These are phyloP conservation scores for Nemania sp. DNA, from an alignment of 2,329 filamentous ascomycete species.

Conservation along the genomic window DNA sequence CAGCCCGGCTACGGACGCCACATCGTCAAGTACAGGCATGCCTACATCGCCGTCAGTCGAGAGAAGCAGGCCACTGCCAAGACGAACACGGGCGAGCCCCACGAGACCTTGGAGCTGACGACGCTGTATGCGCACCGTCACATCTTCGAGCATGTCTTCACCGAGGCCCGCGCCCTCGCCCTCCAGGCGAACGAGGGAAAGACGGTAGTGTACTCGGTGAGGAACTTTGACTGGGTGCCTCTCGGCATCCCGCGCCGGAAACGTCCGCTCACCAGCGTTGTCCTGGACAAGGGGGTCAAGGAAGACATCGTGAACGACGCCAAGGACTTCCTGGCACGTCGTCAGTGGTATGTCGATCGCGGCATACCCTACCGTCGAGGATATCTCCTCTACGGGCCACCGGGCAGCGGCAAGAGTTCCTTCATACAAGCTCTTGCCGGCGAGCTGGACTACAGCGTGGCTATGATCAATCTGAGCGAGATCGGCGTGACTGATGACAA, in stretches of 20 bases:
- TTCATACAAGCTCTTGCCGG: slow-evolving; percentile 96
- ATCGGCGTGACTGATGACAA: slow-evolving; percentile 89
- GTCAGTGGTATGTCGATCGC: slow-evolving; percentile 91
- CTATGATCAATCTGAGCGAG: slow-evolving; percentile 89
- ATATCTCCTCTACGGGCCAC: slow-evolving; percentile 86
- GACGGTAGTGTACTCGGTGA: slow-evolving; percentile 86
- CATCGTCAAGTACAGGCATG: slow-evolving; percentile 81
- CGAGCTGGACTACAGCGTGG: slow-evolving; percentile 89
- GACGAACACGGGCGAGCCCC: slow-evolving; percentile 81
- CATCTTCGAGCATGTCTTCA: slow-evolving; percentile 88
- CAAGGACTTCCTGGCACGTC: slow-evolving; percentile 76
- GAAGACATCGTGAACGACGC: slow-evolving; percentile 81
- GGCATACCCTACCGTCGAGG: slow-evolving; percentile 91
- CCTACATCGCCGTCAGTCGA: slow-evolving; percentile 85
- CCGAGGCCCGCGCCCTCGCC: slow-evolving; percentile 81
- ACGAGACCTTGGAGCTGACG: slow-evolving; percentile 91
- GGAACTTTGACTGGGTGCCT: slow-evolving; percentile 81
- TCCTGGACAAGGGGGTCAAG: slow-evolving; percentile 86
- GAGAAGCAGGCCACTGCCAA: slow-evolving; percentile 85
- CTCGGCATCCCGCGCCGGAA: slow-evolving; percentile 87
- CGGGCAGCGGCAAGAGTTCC: slow-evolving; percentile 90
- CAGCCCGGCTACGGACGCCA: slow-evolving; percentile 92
- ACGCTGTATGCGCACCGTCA: slow-evolving; percentile 88
- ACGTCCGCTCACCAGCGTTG: slow-evolving; percentile 83
- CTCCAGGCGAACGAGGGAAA: slow-evolving; percentile 84